Base-by-base conservation (phyloP, 768 basidiomycete genomes). In the Suillus clintonianus region DNA sequence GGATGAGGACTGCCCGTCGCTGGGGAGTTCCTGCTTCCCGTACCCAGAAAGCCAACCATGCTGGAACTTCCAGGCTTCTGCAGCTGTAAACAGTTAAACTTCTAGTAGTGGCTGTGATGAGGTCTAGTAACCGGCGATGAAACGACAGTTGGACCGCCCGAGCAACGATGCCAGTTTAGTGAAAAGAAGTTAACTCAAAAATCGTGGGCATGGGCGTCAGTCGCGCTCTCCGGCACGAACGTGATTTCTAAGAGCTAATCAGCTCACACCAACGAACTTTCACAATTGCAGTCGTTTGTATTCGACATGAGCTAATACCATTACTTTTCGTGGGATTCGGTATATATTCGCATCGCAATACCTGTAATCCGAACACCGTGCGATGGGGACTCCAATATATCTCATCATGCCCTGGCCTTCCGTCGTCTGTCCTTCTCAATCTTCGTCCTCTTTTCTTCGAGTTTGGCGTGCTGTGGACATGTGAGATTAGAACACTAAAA, bases 361-460 rank as follows among this genome's bases (percentile, higher is more conserved):
- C 27, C 27, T 2, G 27, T 15, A 22, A 14, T 37, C 22, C 32
- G 19, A 58, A 32, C 56, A 45, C 9, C 37, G 19, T 48, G 8
- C n/a, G 22, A 42, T 7, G 19, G n/a, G 9, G 36, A 37, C 24
- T 30, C 43, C 13, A 14, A 39, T 24, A 9, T 15, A 34, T 36
- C 11, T 62, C 58, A 67, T 60, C 22, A 64, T 41, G 67, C 65
- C 67, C 76, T 80, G 55, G 67, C 74, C 64, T 76, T 75, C 66
- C 79, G 79, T 70, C 79, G 77, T 71, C 83, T 83, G 68, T 83
- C 77, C 77, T 86, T 86, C 66, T 82, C 77, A 47, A 92, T 77
- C 54, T 78, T 78, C 64, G 80, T 78, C 69, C 83, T 85, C 76
- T 86, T 89, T 60, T 79, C 78, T 75, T 88, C 85, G 71, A 94